Percentiles rank a stretch among this genome's conserved stretches.
Conservation (phyloP, 2,329 filamentous ascomycete species). For the Pestalotiopsis sp. region DNA sequence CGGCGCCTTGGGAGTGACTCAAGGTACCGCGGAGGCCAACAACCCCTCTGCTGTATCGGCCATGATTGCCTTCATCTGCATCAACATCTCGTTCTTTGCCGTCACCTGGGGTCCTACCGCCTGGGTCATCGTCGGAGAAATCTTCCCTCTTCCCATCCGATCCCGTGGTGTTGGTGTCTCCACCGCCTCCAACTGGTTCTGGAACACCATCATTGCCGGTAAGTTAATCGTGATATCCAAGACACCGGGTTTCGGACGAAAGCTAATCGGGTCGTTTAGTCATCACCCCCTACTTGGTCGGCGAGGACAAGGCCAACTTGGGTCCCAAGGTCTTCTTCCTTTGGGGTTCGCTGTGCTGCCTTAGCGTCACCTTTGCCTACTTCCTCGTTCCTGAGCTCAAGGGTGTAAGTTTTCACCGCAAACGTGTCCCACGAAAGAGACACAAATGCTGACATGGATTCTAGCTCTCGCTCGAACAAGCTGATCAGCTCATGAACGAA, state of each 20-base stretch:
- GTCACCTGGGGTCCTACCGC: constrained; percentile 68
- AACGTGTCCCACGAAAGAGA: neutral
- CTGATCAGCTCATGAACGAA: constrained; percentile 64
- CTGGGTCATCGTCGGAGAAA: constrained; percentile 85
- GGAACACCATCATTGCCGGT: constrained; percentile 70
- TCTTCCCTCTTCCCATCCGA: constrained; percentile 87
- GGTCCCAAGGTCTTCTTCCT: constrained; percentile 74
- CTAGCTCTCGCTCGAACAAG: constrained; percentile 69
- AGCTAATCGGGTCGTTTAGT: constrained; percentile 35
- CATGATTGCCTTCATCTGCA: constrained; percentile 85
- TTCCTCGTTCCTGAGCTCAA: constrained; percentile 76
- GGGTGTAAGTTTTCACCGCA: constrained; percentile 40
- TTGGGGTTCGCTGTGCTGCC: constrained; percentile 69
- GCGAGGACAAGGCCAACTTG: constrained; percentile 62
- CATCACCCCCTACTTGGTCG: constrained; percentile 74
- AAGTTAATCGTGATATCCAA: constrained; percentile 21
- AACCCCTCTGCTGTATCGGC: constrained; percentile 63
- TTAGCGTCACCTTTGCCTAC: constrained; percentile 65
- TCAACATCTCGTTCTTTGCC: constrained; percentile 94
- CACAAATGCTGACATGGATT: neutral
- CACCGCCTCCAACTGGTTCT: constrained; percentile 89
- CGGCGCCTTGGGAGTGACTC: constrained; percentile 65
- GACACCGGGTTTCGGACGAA: neutral
- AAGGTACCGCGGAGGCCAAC: constrained; percentile 42
- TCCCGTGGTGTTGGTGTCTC: constrained; percentile 85